Evolutionary conservation across 495 filamentous ascomycete species (phyloP), one percentile per base, ranked within the genome.

Genomic region (Aspergillus steynii): DNA sequence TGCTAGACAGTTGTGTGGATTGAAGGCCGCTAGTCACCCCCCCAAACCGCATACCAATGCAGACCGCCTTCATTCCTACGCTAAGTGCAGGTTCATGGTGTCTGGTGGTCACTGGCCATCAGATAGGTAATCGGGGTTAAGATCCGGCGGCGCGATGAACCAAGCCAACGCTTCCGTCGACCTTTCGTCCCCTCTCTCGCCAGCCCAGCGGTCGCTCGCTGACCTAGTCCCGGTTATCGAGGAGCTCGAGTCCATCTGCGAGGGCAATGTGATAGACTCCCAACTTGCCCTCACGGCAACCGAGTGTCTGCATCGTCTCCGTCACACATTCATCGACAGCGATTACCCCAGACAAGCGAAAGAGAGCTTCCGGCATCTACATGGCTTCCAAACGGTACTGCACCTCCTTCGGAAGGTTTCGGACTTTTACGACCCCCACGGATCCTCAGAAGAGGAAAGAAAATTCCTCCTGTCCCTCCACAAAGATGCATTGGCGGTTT

Each of bases 341-440:
- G 72, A 76, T 50, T 69, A 68, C 26, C 75, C 76, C 20, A 69
- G 71, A 45, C 76, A 79, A 51, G 74, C 78, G 20, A 84, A 90
- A 77, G 93, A 97, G 77, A 85, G 87, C 54, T 97, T 99, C 74
- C 88, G 94, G 60, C 86, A 89, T 69, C 80, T 90, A 37, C 79
- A 83, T 59, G 95, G 95, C 63, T 97, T 97, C 71, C 84, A 93
- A 61, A 79, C 80, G 29, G 70, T 97, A 31, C 75, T 96, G 50
- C 75, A 85, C 20, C 80, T 91, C 12, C 75, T 93, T 4, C 81
- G 84, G 26, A 83, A 86, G 25, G 80, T 90, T 58, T 88, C 88
- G 5, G 85, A 88, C 57, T 86, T 86, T 61, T 96, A 94, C 72
- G 83, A 89, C 67, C 80, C 85, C 2, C 50, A 65, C 12, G 29